Conservation (phyloP, 2,329 filamentous ascomycete species). For the Myriosclerotinia scirpicola region DNA sequence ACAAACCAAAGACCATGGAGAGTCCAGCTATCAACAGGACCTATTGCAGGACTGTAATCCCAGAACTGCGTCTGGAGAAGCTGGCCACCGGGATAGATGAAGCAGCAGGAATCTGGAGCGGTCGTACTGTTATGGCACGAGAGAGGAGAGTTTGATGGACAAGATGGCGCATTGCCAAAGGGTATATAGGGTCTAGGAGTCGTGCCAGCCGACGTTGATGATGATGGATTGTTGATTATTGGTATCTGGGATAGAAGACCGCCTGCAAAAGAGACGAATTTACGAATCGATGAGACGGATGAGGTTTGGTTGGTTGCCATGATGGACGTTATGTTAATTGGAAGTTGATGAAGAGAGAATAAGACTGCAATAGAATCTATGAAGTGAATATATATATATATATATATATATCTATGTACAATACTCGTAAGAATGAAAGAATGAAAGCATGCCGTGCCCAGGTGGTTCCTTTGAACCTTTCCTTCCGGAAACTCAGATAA, state of each 20-base stretch:
- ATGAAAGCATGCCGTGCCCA: neutral
- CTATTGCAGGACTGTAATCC: slow-evolving; percentile 63
- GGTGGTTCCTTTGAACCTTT: neutral
- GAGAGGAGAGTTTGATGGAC: slow-evolving; percentile 41
- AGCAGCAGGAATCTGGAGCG: slow-evolving; percentile 69
- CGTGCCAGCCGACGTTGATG: neutral
- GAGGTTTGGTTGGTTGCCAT: slow-evolving; percentile 19
- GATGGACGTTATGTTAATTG: neutral
- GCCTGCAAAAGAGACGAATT: slow-evolving; percentile 33
- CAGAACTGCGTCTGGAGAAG: slow-evolving; percentile 77
- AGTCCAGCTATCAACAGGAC: slow-evolving; percentile 70
- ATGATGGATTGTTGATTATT: slow-evolving; percentile 22
- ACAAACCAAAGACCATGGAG: slow-evolving; percentile 63
- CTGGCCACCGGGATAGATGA: slow-evolving; percentile 70
- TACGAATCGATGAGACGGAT: slow-evolving; percentile 31
- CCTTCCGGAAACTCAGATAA: neutral
- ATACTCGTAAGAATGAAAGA: too few species aligned
- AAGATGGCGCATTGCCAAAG: slow-evolving; percentile 33
- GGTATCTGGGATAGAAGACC: slow-evolving; percentile 35
- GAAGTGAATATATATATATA: too few species aligned
- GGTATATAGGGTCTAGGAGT: slow-evolving; percentile 15
- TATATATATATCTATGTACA: too few species aligned
- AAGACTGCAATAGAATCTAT: neutral
- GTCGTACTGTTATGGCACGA: slow-evolving; percentile 65
- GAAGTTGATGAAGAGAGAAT: neutral